Conservation (phyloP, 1,284 basidiomycete genomes). For the Heterobasidion annosum region DNA sequence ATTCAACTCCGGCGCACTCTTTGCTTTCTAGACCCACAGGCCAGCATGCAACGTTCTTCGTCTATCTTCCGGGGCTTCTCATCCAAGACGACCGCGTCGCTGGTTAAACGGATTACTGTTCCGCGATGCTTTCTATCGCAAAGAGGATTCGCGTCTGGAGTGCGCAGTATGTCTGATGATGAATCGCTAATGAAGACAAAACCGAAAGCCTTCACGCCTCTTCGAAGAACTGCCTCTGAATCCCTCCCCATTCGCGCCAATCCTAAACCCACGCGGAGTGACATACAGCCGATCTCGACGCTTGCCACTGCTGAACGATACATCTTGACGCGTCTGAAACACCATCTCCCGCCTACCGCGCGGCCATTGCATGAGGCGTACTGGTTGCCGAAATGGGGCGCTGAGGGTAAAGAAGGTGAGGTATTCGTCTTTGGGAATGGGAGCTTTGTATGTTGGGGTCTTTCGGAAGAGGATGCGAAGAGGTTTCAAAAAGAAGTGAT, state of each 20-base stretch:
- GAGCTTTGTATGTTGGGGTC: slow-evolving; percentile 82
- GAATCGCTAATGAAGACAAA: background rate
- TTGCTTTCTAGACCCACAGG: background rate
- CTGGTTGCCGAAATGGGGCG: slow-evolving; percentile 69
- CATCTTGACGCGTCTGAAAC: slow-evolving; percentile 45
- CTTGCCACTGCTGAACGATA: slow-evolving; percentile 74
- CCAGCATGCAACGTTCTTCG: background rate
- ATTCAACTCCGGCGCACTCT: too few species aligned
- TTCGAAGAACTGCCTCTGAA: slow-evolving; percentile 60
- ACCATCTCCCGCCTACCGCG: slow-evolving; percentile 40
- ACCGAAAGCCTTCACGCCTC: slow-evolving; percentile 34
- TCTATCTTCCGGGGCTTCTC: background rate
- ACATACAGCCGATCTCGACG: slow-evolving; percentile 67
- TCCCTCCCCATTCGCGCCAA: slow-evolving; percentile 73
- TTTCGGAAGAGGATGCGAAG: slow-evolving; percentile 71
- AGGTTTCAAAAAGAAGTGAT: slow-evolving; percentile 63
- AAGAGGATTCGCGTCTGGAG: background rate
- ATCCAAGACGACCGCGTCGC: background rate
- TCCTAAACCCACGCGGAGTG: slow-evolving; percentile 68
- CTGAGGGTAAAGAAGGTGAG: slow-evolving; percentile 65
- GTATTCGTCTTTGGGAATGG: slow-evolving; percentile 83
- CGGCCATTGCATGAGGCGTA: slow-evolving; percentile 62
- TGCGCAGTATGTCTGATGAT: background rate
- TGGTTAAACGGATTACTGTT: background rate
- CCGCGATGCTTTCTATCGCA: background rate